Conservation (phyloP, 164 flowering plant species). For the Litsea cubeba region DNA sequence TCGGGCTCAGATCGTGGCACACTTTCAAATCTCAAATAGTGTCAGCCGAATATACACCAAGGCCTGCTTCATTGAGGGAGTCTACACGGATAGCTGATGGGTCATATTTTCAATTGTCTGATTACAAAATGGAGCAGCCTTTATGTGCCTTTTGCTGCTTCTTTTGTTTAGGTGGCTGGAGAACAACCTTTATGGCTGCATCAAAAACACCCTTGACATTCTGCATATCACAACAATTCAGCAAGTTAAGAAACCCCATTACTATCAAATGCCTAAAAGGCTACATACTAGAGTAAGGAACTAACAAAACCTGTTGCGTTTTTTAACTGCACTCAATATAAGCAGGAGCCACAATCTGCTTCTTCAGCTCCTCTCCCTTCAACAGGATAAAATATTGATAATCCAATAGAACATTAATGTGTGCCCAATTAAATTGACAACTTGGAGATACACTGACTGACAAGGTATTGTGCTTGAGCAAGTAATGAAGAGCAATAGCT, state of each 20-base stretch:
- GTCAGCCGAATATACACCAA: conserved; percentile 34
- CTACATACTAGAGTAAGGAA: background rate
- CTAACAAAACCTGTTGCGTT: conserved; percentile 60
- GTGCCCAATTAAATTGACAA: background rate
- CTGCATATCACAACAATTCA: conserved; percentile 29
- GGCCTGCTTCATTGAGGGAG: conserved; percentile 21
- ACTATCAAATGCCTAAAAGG: background rate
- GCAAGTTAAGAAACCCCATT: background rate
- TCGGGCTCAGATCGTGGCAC: too few species aligned
- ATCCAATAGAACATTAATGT: background rate
- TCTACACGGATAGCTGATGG: conserved; percentile 15
- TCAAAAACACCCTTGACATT: conserved; percentile 91
- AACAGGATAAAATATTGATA: conserved; percentile 3
- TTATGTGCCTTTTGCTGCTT: conserved; percentile 62
- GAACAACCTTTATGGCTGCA: conserved; percentile 89
- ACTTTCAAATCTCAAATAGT: conserved; percentile 16
- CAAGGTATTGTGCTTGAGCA: too few species aligned
- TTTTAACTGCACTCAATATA: conserved; percentile 88
- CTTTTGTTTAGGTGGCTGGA: conserved; percentile 85
- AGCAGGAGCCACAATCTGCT: conserved; percentile 73
- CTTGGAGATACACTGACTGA: background rate
- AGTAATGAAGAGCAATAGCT: too few species aligned
- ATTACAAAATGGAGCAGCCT: conserved; percentile 68
- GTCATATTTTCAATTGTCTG: conserved; percentile 11
- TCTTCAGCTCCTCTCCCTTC: conserved; percentile 85